Evolutionary conservation across 2,329 filamentous ascomycete species (phyloP).

Genomic region (Penicillium sp.): DNA sequence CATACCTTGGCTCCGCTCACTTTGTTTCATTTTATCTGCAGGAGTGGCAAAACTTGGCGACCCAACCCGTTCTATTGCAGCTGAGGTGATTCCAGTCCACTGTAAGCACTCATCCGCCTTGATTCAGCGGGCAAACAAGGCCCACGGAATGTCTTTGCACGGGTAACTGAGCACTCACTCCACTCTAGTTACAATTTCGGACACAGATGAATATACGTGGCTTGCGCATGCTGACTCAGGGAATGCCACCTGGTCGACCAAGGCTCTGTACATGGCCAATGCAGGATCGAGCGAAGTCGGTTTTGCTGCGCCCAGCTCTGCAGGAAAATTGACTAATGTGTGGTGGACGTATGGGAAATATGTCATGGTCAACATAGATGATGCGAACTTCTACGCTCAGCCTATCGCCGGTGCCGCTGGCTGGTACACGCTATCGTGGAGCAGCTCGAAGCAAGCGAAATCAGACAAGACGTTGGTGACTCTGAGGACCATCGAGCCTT

Average conservation of each 20-base stretch:
- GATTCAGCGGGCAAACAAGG: neutral
- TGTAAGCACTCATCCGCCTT: conserved; percentile 6
- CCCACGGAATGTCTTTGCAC: too few relatives aligned
- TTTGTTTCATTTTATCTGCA: neutral
- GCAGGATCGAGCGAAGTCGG: conserved; percentile 10
- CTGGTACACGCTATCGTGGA: conserved; percentile 17
- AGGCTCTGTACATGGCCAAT: conserved; percentile 11
- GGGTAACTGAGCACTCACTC: too few relatives aligned
- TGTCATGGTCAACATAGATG: conserved; percentile 14
- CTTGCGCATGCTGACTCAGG: conserved; percentile 8
- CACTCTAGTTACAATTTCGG: conserved; percentile 2
- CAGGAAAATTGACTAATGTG: conserved; percentile 11
- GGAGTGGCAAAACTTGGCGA: conserved; percentile 14
- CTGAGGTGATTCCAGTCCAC: conserved; percentile 7
- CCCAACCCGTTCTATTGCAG: conserved; percentile 3
- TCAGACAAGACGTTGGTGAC: conserved; percentile 11
- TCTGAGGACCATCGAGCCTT: conserved; percentile 15
- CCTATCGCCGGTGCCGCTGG: conserved; percentile 7
- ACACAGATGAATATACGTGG: conserved; percentile 11
- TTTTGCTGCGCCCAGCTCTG: conserved; percentile 1
- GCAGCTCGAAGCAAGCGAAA: conserved; percentile 9
- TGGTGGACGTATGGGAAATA: conserved; percentile 19
- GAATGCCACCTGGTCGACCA: conserved; percentile 2
- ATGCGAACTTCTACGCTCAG: conserved; percentile 19
- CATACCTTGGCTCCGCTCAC: neutral